phyloP scores from a whole-genome alignment of 192 early-diverging fungal genomes.

The Linnemannia schmuckeri region DNA sequence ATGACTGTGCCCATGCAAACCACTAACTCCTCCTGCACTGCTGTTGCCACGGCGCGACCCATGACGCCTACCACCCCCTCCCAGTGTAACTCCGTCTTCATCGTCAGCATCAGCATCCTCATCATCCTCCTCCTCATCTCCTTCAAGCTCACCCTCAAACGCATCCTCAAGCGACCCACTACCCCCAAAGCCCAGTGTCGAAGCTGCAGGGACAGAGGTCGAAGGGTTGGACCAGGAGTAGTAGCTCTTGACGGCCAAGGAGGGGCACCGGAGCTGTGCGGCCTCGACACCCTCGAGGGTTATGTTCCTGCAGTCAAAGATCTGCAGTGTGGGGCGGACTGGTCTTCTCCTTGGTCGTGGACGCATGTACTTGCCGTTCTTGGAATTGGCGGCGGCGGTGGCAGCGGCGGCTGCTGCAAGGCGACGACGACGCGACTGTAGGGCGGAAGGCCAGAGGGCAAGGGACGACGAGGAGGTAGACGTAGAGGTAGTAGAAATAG shows the following conservation, averaged over 20 bases:
- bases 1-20: neutral
- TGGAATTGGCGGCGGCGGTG: neutral
- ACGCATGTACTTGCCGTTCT: neutral
- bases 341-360: conserved; percentile 3
- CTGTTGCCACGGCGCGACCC: neutral
- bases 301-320: conserved; percentile 66
- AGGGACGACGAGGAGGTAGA: conserved; percentile 37
- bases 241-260: conserved; percentile 61
- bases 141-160: neutral
- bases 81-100: neutral
- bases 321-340: conserved; percentile 51
- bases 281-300: conserved; percentile 59
- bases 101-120: conserved; percentile 23
- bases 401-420: neutral
- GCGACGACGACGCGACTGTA: conserved; percentile 14
- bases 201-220: conserved; percentile 15
- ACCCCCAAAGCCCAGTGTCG: conserved; percentile 4
- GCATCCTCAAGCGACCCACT: neutral
- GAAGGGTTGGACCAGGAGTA: conserved; percentile 59
- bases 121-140: conserved; percentile 16
- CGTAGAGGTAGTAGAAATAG: conserved; percentile 7
- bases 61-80: neutral
- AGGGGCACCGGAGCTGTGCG: conserved; percentile 50
- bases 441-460: conserved; percentile 19
- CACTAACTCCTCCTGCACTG: neutral